Conservation (phyloP, 192 early-diverging fungal species). For the Umbelopsis sp. region DNA sequence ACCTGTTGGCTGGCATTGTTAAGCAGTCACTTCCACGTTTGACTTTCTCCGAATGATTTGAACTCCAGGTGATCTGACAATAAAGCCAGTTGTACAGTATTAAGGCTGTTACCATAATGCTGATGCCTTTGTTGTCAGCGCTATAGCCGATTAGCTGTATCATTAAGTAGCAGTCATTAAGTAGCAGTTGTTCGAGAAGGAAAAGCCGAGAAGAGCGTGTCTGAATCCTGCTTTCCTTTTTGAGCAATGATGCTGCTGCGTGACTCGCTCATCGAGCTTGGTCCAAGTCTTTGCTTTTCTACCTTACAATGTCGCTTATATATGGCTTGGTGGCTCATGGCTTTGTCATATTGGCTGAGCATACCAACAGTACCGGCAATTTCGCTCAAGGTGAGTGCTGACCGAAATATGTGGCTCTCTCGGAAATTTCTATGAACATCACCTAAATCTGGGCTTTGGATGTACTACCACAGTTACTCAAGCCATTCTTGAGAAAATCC, state of each 20-base stretch:
- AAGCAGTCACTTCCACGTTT: constrained; percentile 8
- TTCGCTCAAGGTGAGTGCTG: constrained; percentile 65
- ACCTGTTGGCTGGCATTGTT: neutral
- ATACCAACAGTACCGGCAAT: constrained; percentile 81
- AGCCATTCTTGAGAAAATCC: constrained; percentile 87
- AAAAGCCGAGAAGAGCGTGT: too few relatives aligned
- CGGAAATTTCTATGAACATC: neutral
- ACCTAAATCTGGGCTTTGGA: neutral
- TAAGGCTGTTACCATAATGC: too few relatives aligned
- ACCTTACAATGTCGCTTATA: constrained; percentile 65
- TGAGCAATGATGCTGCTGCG: neutral
- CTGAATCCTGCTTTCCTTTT: too few relatives aligned
- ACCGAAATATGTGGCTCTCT: neutral
- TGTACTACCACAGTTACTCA: constrained; percentile 62
- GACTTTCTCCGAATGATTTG: neutral
- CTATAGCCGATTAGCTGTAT: too few relatives aligned
- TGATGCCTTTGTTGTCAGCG: too few relatives aligned
- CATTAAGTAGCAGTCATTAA: too few relatives aligned
- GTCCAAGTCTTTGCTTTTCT: neutral
- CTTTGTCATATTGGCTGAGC: constrained; percentile 78
- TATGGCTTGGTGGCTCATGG: constrained; percentile 83
- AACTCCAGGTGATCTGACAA: too few relatives aligned
- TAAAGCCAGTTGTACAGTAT: too few relatives aligned
- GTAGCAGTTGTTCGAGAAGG: too few relatives aligned
- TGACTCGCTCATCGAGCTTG: neutral